Conservation (phyloP, 495 filamentous ascomycete genomes). For the Choiromyces venosus region DNA sequence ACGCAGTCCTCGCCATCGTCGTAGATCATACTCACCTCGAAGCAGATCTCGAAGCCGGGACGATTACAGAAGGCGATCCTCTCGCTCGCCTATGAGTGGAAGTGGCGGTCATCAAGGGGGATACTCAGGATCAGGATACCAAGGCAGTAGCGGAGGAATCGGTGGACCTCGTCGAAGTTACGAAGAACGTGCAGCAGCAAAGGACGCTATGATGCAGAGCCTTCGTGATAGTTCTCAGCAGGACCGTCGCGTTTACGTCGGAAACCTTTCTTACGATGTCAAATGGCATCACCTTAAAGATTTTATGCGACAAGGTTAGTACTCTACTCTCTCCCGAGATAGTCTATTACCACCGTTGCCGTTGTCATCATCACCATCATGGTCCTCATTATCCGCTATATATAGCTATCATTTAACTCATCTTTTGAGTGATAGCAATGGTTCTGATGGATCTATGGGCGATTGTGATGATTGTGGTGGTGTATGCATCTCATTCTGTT, state of each 20-base stretch:
- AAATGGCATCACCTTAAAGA: slow-evolving; percentile 99
- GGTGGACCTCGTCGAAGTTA: slow-evolving; percentile 64
- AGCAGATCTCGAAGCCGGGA: slow-evolving; percentile 88
- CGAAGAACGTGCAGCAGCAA: slow-evolving; percentile 77
- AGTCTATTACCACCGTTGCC: not conserved
- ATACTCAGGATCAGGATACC: slow-evolving; percentile 54
- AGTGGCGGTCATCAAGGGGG: slow-evolving; percentile 62
- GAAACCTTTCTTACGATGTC: slow-evolving; percentile 97
- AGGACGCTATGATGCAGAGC: slow-evolving; percentile 93
- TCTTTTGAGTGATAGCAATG: not conserved
- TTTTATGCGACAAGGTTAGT: slow-evolving; percentile 98
- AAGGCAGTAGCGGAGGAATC: slow-evolving; percentile 55
- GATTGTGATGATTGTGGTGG: slow-evolving; percentile 3
- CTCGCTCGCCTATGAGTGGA: slow-evolving; percentile 79
- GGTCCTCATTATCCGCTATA: not conserved
- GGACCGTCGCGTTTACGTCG: slow-evolving; percentile 98
- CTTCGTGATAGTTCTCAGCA: slow-evolving; percentile 92
- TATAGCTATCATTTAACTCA: not conserved
- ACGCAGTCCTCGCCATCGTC: slow-evolving; percentile 66
- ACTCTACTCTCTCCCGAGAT: slow-evolving; percentile 9
- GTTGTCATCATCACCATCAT: not conserved
- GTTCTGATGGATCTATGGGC: not conserved
- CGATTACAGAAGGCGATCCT: slow-evolving; percentile 73
- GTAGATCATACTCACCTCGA: slow-evolving; percentile 87
- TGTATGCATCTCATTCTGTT: slow-evolving; percentile 5